Conservation (phyloP, 176 grass and related monocot genomes). For the Aegilops speltoides region DNA sequence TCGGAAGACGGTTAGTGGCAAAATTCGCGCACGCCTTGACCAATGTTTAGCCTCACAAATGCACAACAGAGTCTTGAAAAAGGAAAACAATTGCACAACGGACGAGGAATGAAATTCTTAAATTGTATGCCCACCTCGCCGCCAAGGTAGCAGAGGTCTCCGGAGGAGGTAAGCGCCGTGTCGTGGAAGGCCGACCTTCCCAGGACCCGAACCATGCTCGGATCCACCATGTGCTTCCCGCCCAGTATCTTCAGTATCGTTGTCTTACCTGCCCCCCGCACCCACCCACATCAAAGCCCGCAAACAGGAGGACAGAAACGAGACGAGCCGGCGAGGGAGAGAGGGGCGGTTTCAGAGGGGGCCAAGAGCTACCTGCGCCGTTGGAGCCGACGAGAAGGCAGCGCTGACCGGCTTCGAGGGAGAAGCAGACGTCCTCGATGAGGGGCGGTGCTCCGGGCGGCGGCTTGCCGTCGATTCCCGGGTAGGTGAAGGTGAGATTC, state of each 20-base stretch:
- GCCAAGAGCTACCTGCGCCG: constrained; percentile 54
- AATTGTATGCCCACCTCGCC: constrained; percentile 56
- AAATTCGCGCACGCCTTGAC: constrained; percentile 3
- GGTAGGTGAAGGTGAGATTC: constrained; percentile 89
- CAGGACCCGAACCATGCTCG: constrained; percentile 82
- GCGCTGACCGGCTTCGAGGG: constrained; percentile 61
- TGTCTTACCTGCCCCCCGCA: constrained; percentile 66
- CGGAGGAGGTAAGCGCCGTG: constrained; percentile 76
- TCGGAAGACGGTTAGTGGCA: neutral
- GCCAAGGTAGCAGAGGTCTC: constrained; percentile 91
- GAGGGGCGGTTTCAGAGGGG: neutral
- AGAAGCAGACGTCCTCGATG: constrained; percentile 78
- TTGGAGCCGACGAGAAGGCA: constrained; percentile 96
- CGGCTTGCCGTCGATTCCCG: constrained; percentile 82
- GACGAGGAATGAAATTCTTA: neutral
- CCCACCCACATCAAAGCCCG: constrained; percentile 23
- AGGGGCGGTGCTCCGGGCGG: constrained; percentile 75
- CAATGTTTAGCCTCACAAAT: neutral
- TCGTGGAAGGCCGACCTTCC: constrained; percentile 94
- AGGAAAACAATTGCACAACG: neutral
- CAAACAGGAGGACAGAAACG: neutral
- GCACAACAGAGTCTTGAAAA: neutral
- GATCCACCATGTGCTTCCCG: constrained; percentile 99
- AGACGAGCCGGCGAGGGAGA: neutral
- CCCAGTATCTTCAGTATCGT: constrained; percentile 96